A percentile compares a stretch with the other conserved stretches of the same genome.
phyloP scores from a whole-genome alignment of 768 basidiomycete species.

The Trametes meyenii region DNA sequence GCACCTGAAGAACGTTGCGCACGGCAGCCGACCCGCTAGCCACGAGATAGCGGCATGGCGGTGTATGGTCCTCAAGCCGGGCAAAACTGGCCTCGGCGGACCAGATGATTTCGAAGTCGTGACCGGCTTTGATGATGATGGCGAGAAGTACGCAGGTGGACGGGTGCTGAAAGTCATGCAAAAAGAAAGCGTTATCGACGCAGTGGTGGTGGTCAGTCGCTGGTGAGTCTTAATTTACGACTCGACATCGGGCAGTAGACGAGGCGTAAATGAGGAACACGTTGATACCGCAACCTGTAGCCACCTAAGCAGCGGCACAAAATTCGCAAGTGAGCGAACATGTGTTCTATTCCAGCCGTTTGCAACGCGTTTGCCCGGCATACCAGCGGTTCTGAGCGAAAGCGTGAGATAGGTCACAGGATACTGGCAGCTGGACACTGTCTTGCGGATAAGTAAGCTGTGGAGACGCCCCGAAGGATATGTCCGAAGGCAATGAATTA shows the following conservation, averaged over 20 bases:
- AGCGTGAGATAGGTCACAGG: too few species aligned
- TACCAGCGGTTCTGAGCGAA: too few species aligned
- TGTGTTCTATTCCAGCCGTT: not conserved
- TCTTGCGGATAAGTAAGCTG: too few species aligned
- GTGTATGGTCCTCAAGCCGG: constrained; percentile 70
- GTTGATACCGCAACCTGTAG: too few species aligned
- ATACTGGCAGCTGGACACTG: too few species aligned
- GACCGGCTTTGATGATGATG: constrained; percentile 72
- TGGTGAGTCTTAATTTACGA: constrained; percentile 52
- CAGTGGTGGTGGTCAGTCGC: constrained; percentile 77
- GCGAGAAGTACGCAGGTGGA: constrained; percentile 71
- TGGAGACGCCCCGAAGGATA: too few species aligned
- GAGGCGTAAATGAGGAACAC: too few species aligned
- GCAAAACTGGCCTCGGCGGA: constrained; percentile 64
- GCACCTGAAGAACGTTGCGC: constrained; percentile 59
- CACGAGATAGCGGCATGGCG: constrained; percentile 83
- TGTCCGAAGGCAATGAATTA: too few species aligned
- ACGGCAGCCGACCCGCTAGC: constrained; percentile 58
- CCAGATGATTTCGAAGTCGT: constrained; percentile 76
- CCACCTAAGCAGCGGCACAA: not conserved
- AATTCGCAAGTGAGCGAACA: too few species aligned
- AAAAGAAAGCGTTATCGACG: constrained; percentile 70
- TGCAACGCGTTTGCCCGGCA: not conserved
- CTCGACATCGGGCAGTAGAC: not conserved
- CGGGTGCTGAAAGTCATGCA: constrained; percentile 70